Conservation (phyloP, 2,329 filamentous ascomycete genomes). For the Aspergillus caelatus region DNA sequence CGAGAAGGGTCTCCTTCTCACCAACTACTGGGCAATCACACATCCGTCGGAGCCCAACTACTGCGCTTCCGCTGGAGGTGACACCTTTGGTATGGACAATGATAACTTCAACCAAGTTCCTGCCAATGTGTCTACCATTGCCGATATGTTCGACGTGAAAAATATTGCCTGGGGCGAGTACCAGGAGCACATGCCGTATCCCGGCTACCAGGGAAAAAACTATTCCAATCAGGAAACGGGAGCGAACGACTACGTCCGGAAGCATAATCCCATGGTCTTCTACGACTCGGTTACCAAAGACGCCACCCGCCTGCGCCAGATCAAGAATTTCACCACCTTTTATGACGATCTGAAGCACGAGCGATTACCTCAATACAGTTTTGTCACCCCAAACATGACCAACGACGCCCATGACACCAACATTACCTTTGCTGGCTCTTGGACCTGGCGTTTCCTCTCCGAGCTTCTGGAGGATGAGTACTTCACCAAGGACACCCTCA, state of each 20-base stretch:
- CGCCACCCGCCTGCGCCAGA: slow-evolving; percentile 62
- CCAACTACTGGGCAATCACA: slow-evolving; percentile 64
- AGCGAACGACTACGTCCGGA: slow-evolving; percentile 77
- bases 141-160: slow-evolving; percentile 69
- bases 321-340: slow-evolving; percentile 76
- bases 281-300: slow-evolving; percentile 66
- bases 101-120: slow-evolving; percentile 65
- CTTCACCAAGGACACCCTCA: slow-evolving; percentile 76
- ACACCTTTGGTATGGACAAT: slow-evolving; percentile 73
- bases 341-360: slow-evolving; percentile 65
- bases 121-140: slow-evolving; percentile 65
- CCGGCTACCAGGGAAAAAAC: slow-evolving; percentile 67
- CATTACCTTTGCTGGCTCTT: slow-evolving; percentile 68
- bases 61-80: slow-evolving; percentile 67
- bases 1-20: slow-evolving; percentile 61
- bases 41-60: slow-evolving; percentile 80
- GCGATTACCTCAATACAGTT: slow-evolving; percentile 70
- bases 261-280: slow-evolving; percentile 72
- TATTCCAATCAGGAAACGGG: slow-evolving; percentile 60
- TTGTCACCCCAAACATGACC: slow-evolving; percentile 57
- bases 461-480: slow-evolving; percentile 69
- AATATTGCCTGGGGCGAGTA: slow-evolving; percentile 72
- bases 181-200: slow-evolving; percentile 76
- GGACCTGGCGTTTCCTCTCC: slow-evolving; percentile 69
- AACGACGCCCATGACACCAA: slow-evolving; percentile 75